A percentile compares a stretch with the other conserved stretches of the same genome.
Conservation (phyloP, 2,329 filamentous ascomycete species). For the Coleophoma cylindrospora region DNA sequence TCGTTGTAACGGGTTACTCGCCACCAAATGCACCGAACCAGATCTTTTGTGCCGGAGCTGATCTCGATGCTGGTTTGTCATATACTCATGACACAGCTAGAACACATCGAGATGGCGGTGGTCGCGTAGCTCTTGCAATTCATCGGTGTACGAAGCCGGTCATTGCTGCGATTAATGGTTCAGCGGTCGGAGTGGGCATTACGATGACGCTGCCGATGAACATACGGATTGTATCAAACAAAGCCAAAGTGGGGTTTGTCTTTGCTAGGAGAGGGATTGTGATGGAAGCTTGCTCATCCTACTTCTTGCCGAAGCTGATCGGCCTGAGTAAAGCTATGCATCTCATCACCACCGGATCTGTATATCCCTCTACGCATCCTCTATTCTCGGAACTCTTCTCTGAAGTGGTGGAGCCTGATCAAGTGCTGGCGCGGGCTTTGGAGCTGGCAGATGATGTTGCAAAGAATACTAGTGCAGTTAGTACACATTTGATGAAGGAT, state of each 20-base stretch:
- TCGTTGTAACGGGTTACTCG: slow-evolving; percentile 47
- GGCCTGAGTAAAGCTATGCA: slow-evolving; percentile 60
- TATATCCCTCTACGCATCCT: slow-evolving; percentile 45
- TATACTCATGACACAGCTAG: slow-evolving; percentile 13
- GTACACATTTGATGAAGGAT: slow-evolving; percentile 64
- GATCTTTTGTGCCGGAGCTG: slow-evolving; percentile 51
- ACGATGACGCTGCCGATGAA: slow-evolving; percentile 55
- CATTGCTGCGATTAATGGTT: slow-evolving; percentile 53
- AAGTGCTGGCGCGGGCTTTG: slow-evolving; percentile 60
- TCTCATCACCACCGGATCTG: slow-evolving; percentile 61
- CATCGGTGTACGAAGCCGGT: slow-evolving; percentile 53
- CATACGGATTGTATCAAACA: slow-evolving; percentile 45
- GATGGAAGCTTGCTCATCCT: slow-evolving; percentile 68
- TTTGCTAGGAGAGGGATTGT: slow-evolving; percentile 66
- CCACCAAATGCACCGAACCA: slow-evolving; percentile 20
- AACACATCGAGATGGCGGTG: slow-evolving; percentile 42
- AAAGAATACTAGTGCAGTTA: slow-evolving; percentile 59
- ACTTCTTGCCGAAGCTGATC: slow-evolving; percentile 66
- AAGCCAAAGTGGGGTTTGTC: slow-evolving; percentile 68
- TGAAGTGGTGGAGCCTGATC: slow-evolving; percentile 54
- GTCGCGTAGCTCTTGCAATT: slow-evolving; percentile 48
- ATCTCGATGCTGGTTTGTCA: slow-evolving; percentile 17
- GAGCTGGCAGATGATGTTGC: slow-evolving; percentile 63
- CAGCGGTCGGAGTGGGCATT: slow-evolving; percentile 55
- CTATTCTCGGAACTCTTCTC: slow-evolving; percentile 60